Conservation (phyloP, 1,284 basidiomycete species). For the Cystobasidiaceae sp. region DNA sequence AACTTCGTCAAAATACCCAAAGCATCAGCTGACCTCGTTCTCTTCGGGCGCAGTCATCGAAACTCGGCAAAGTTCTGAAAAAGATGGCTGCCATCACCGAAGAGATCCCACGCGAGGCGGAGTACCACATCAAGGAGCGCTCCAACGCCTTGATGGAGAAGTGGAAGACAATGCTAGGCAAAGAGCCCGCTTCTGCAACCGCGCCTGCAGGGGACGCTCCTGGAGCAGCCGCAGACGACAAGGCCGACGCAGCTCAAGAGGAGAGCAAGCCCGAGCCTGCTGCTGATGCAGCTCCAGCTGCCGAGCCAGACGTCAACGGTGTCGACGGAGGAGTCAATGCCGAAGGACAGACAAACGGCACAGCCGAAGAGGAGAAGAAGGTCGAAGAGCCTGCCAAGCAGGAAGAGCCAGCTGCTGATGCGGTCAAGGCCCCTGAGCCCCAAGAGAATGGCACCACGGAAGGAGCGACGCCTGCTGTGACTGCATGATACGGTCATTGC, state of each 20-base stretch:
- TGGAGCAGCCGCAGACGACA: constrained; percentile 38
- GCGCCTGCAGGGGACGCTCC: background rate
- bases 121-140: constrained; percentile 79
- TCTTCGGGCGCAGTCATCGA: constrained; percentile 63
- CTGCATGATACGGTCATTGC: background rate
- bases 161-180: constrained; percentile 36
- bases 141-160: constrained; percentile 51
- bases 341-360: constrained; percentile 54
- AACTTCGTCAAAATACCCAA: background rate
- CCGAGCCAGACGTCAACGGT: constrained; percentile 39
- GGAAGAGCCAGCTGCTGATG: constrained; percentile 33
- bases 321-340: constrained; percentile 53
- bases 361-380: constrained; percentile 26
- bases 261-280: constrained; percentile 13
- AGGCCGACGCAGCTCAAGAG: constrained; percentile 31
- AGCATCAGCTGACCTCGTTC: background rate
- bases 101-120: constrained; percentile 73
- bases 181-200: background rate
- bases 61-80: constrained; percentile 98
- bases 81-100: constrained; percentile 69
- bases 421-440: no score
- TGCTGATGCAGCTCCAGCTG: constrained; percentile 19
- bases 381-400: constrained; percentile 36
- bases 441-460: constrained; percentile 30
- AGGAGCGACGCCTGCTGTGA: background rate